phyloP scores from a whole-genome alignment of 345 rosid genomes.

The Gossypium raimondii region DNA sequence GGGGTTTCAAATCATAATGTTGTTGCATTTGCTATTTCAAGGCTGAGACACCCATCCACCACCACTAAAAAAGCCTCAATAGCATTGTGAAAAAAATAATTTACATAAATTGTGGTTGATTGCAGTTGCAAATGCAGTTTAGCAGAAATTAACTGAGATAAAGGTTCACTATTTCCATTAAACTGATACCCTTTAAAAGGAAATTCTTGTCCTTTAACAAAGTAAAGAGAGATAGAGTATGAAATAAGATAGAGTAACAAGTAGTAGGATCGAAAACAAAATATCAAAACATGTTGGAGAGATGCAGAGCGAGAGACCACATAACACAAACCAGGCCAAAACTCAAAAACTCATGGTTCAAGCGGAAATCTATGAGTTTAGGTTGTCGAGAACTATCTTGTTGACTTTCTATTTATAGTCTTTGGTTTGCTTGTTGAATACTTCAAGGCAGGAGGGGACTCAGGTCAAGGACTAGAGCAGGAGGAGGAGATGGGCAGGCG shows the following conservation, averaged over 20 bases:
- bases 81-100: background rate
- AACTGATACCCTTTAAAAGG: background rate
- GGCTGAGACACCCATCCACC: background rate
- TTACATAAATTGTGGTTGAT: background rate
- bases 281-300: background rate
- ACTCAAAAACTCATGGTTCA: background rate
- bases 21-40: background rate
- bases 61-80: background rate
- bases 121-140: background rate
- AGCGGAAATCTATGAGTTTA: background rate
- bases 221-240: background rate
- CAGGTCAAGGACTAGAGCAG: background rate
- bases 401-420: background rate
- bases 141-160: background rate
- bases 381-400: background rate
- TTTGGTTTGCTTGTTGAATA: background rate
- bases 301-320: background rate
- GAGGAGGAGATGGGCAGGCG: background rate
- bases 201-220: background rate
- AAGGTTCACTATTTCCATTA: background rate
- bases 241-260: background rate
- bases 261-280: background rate
- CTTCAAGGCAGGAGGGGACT: background rate
- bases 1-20: background rate
- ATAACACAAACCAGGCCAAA: background rate